phyloP scores from a whole-genome alignment of 148 eudicot species.

The Fagopyrum esculentum region DNA sequence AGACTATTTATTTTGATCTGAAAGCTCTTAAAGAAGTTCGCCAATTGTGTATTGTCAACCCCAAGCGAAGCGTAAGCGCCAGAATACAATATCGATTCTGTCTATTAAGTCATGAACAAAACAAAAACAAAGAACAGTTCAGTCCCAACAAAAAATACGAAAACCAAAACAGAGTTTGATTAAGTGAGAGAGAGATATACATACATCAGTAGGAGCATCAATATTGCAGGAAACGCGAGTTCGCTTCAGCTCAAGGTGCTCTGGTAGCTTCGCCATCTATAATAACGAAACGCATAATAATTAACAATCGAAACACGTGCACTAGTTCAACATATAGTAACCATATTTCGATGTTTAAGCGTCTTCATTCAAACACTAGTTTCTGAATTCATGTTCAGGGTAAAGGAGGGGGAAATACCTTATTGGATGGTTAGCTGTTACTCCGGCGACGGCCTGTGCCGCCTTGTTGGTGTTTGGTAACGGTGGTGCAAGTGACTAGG shows the following conservation, averaged over 20 bases:
- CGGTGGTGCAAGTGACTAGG: not conserved
- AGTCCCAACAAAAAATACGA: not conserved
- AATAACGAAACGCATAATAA: not conserved
- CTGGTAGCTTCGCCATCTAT: slow-evolving; percentile 42
- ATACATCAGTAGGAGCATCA: slow-evolving; percentile 53
- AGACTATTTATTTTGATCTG: slow-evolving; percentile 53
- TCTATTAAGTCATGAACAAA: slow-evolving; percentile 29
- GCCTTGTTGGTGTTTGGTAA: not conserved
- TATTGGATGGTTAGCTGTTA: not conserved
- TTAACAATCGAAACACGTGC: not conserved
- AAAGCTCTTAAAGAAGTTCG: slow-evolving; percentile 57
- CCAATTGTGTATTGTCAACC: slow-evolving; percentile 62
- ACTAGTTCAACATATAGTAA: not conserved
- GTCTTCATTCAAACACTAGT: not conserved
- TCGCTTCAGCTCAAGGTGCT: slow-evolving; percentile 60
- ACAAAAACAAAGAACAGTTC: not conserved
- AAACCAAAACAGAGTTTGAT: not conserved
- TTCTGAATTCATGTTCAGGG: not conserved
- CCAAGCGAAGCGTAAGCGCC: slow-evolving; percentile 81
- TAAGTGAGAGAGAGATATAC: too few relatives aligned
- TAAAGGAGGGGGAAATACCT: not conserved
- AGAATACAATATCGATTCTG: slow-evolving; percentile 55
- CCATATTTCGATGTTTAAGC: not conserved
- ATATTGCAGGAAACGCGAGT: slow-evolving; percentile 64
- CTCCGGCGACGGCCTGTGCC: not conserved